Evolutionary conservation across 108 stramenopile genomes (phyloP).

Genomic region (Thalassiosira profunda): DNA sequence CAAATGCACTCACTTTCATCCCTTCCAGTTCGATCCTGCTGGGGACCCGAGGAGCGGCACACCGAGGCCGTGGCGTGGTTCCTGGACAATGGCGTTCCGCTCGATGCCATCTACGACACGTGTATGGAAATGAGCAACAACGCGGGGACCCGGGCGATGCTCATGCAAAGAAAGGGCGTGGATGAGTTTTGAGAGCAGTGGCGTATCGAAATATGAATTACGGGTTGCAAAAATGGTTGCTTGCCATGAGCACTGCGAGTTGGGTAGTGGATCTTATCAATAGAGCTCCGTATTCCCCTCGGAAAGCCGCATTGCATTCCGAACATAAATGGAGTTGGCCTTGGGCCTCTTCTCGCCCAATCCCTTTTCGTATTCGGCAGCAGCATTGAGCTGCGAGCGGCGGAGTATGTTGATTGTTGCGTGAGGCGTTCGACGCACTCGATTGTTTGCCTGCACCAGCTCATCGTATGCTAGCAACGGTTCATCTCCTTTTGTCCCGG

Average conservation of each 20-base stretch:
- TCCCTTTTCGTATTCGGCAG: constrained; percentile 44
- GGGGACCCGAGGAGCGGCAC: constrained; percentile 46
- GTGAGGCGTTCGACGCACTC: constrained; percentile 59
- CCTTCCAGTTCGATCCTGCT: constrained; percentile 38
- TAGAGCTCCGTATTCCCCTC: too few species aligned
- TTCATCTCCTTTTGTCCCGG: neutral
- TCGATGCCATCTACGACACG: constrained; percentile 39
- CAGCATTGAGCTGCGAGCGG: constrained; percentile 48
- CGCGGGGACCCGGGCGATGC: constrained; percentile 5
- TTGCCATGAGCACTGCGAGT: neutral
- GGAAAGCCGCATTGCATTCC: constrained; percentile 46
- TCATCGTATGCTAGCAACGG: constrained; percentile 5
- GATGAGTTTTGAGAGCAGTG: neutral
- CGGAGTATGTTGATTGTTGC: constrained; percentile 67
- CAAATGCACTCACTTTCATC: neutral
- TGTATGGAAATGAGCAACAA: constrained; percentile 33
- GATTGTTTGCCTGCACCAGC: constrained; percentile 49
- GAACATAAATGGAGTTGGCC: constrained; percentile 54
- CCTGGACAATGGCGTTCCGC: constrained; percentile 41
- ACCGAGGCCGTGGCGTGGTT: constrained; percentile 38
- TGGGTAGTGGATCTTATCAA: neutral
- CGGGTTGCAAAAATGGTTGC: too few species aligned
- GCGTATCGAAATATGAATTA: too few species aligned
- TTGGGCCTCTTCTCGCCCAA: constrained; percentile 44
- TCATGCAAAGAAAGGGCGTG: constrained; percentile 6